Conservation (phyloP, 2,329 filamentous ascomycete species). For the Atkinsonella hypoxylon region DNA sequence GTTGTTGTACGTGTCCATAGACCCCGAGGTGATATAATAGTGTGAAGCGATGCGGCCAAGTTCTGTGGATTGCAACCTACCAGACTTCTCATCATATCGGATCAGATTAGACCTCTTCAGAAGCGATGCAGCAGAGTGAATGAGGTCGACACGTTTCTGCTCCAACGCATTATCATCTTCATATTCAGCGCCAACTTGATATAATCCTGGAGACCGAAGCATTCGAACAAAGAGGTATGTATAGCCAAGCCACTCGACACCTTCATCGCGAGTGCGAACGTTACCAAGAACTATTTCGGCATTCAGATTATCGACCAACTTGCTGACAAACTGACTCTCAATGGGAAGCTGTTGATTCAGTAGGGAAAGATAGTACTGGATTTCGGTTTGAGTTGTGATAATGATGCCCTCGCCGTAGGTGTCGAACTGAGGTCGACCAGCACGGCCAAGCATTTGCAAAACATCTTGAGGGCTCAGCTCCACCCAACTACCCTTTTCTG, state of each 20-base stretch:
- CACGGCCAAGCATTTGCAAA: constrained; percentile 95
- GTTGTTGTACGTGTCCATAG: constrained; percentile 94
- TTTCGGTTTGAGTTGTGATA: constrained; percentile 87
- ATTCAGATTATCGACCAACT: constrained; percentile 89
- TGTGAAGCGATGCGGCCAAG: constrained; percentile 92
- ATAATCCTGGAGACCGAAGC: constrained; percentile 87
- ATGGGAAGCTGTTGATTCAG: constrained; percentile 97
- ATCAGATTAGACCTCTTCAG: constrained; percentile 79
- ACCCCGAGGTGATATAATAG: constrained; percentile 94
- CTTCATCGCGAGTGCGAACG: constrained; percentile 81
- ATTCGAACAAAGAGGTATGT: constrained; percentile 97
- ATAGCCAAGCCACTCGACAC: constrained; percentile 98
- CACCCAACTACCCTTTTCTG: constrained; percentile 97
- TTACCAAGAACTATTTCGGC: constrained; percentile 94
- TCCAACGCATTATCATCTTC: constrained; percentile 84
- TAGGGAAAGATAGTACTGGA: constrained; percentile 93
- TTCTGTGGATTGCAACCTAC: constrained; percentile 81
- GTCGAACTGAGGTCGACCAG: constrained; percentile 90
- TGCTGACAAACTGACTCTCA: constrained; percentile 89
- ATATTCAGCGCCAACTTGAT: constrained; percentile 92
- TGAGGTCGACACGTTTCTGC: constrained; percentile 93
- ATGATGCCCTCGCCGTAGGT: constrained; percentile 98
- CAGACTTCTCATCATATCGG: constrained; percentile 92
- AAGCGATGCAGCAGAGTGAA: constrained; percentile 83
- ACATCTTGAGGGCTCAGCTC: constrained; percentile 96